Percentiles rank a stretch among this genome's conserved stretches.
These are phyloP conservation scores for Yueomyces sp. DNA, from an alignment of 805 yeast genomes.

Conservation along the genomic window DNA sequence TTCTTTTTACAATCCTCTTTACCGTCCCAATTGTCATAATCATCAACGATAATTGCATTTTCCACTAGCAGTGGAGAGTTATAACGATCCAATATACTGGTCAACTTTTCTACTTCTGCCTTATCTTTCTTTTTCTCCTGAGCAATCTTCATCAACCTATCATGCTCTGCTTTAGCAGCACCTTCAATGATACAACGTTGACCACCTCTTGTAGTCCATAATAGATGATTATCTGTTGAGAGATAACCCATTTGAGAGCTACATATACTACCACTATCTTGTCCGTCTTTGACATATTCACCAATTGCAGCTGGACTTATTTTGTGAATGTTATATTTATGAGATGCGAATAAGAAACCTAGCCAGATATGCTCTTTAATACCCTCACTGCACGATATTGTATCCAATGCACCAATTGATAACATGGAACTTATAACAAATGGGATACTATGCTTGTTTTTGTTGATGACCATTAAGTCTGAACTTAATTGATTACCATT, in stretches of 20 bases:
- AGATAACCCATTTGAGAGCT: slow-evolving; percentile 15
- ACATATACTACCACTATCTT: slow-evolving; percentile 6
- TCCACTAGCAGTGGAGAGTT: not conserved
- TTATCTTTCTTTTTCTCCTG: not conserved
- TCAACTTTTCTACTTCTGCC: slow-evolving; percentile 2
- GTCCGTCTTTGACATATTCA: slow-evolving; percentile 3
- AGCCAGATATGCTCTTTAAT: slow-evolving; percentile 68
- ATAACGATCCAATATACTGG: not conserved
- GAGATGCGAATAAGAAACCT: slow-evolving; percentile 32
- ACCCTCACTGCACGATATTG: slow-evolving; percentile 43
- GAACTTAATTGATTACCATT: slow-evolving; percentile 35
- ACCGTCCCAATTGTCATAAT: not conserved
- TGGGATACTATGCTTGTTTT: slow-evolving; percentile 34
- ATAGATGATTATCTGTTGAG: slow-evolving; percentile 9
- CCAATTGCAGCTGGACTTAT: slow-evolving; percentile 27
- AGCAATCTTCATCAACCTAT: slow-evolving; percentile 1
- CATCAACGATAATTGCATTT: not conserved
- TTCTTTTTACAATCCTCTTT: not conserved
- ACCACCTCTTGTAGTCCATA: slow-evolving; percentile 56
- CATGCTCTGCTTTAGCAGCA: slow-evolving; percentile 4
- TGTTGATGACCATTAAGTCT: slow-evolving; percentile 30
- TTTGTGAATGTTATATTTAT: slow-evolving; percentile 17
- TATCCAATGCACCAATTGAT: slow-evolving; percentile 29
- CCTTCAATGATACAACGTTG: slow-evolving; percentile 4
- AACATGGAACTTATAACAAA: slow-evolving; percentile 31